Evolutionary conservation across 2,329 filamentous ascomycete genomes (phyloP).

Genomic region (Aspergillus sergii): DNA sequence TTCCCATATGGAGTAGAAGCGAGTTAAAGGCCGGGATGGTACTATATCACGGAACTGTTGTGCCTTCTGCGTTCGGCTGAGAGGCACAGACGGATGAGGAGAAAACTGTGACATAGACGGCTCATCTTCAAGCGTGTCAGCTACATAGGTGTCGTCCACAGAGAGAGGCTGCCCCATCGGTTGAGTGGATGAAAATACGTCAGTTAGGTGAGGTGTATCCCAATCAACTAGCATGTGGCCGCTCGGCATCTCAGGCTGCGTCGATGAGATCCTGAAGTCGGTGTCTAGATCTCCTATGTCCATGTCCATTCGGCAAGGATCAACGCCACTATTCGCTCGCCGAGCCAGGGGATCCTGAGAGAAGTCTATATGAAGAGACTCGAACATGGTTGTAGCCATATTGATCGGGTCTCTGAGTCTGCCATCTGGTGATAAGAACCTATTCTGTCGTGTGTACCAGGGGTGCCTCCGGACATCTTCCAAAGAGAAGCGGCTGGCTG

Average conservation of each 20-base stretch:
- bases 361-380: conserved; percentile 87
- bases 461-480: conserved; percentile 85
- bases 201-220: conserved; percentile 69
- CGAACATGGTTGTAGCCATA: conserved; percentile 93
- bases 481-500: conserved; percentile 76
- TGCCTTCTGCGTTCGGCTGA: conserved; percentile 86
- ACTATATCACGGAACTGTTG: conserved; percentile 89
- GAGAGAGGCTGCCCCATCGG: conserved; percentile 41
- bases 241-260: conserved; percentile 79
- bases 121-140: conserved; percentile 76
- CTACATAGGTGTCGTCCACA: conserved; percentile 46
- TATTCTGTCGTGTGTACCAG: conserved; percentile 88
- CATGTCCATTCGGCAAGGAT: conserved; percentile 67
- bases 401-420: conserved; percentile 75
- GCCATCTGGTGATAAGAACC: conserved; percentile 73
- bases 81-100: conserved; percentile 72
- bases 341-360: conserved; percentile 64
- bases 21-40: conserved; percentile 80
- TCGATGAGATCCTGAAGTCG: conserved; percentile 67
- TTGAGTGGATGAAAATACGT: conserved; percentile 50
- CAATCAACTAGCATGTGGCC: conserved; percentile 81
- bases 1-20: conserved; percentile 86
- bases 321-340: conserved; percentile 35
- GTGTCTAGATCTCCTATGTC: conserved; percentile 53
- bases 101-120: conserved; percentile 85